Conservation (phyloP, 23 red algal species). For the Gracilaria caudata region DNA sequence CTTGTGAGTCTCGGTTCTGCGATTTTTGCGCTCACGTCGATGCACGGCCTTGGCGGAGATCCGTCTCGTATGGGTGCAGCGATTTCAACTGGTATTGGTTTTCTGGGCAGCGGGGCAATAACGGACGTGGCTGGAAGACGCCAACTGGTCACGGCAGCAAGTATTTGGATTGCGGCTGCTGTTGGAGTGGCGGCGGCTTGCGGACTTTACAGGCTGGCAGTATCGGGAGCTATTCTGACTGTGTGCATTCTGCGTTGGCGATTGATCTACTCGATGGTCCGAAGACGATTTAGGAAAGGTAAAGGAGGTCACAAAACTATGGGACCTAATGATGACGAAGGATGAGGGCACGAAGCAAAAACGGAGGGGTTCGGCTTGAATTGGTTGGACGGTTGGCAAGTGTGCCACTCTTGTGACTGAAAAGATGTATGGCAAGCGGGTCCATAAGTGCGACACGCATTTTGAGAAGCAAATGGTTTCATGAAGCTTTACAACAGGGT, state of each 20-base stretch:
- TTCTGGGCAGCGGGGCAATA: slow-evolving; percentile 75
- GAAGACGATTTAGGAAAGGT: not conserved
- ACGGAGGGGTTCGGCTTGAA: not conserved
- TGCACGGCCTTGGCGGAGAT: slow-evolving; percentile 71
- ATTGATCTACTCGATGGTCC: not conserved
- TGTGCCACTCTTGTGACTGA: no score
- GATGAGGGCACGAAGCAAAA: not conserved
- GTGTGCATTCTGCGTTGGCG: slow-evolving; percentile 60
- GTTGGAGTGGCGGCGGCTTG: slow-evolving; percentile 68
- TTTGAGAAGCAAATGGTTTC: no score
- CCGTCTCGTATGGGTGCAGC: slow-evolving; percentile 63
- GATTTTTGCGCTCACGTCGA: slow-evolving; percentile 58
- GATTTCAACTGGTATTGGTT: slow-evolving; percentile 78
- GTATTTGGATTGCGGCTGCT: slow-evolving; percentile 80
- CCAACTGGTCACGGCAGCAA: slow-evolving; percentile 71
- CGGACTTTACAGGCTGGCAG: slow-evolving; percentile 53
- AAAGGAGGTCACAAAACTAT: not conserved
- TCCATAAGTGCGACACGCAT: no score
- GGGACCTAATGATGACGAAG: not conserved
- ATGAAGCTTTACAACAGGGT: no score
- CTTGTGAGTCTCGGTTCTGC: slow-evolving; percentile 63
- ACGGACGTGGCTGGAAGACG: slow-evolving; percentile 37
- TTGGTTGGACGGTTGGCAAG: not conserved
- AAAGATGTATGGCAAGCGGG: no score
- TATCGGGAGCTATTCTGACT: slow-evolving; percentile 63